Percentiles rank a stretch among this genome's conserved stretches.
Evolutionary conservation across 352 stramenopile species (phyloP).

Genomic region (Phytophthora podocarpi): DNA sequence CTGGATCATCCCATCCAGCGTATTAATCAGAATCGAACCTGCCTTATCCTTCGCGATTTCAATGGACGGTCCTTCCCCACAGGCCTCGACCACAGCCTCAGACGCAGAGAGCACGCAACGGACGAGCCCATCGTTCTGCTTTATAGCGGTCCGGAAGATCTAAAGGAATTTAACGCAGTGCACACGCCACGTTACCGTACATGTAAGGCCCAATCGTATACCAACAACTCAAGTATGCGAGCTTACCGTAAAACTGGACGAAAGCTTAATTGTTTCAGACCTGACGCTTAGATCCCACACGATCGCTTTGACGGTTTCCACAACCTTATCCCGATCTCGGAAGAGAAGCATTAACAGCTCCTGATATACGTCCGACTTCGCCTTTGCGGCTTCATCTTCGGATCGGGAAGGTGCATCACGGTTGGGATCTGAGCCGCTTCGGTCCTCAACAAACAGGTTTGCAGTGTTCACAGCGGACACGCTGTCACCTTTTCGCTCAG

Average conservation of each 20-base stretch:
- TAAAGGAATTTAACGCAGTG: conserved; percentile 13
- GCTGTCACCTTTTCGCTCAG: background rate
- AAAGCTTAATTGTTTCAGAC: conserved; percentile 28
- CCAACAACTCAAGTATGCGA: background rate
- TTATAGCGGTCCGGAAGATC: conserved; percentile 30
- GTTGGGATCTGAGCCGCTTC: conserved; percentile 41
- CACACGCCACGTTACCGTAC: conserved; percentile 8
- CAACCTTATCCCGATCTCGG: conserved; percentile 44
- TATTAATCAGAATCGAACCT: conserved; percentile 36
- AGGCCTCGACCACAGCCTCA: conserved; percentile 39
- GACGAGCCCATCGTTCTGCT: conserved; percentile 14
- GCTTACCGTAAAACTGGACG: conserved; percentile 37
- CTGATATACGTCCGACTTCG: conserved; percentile 63
- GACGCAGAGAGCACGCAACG: conserved; percentile 45
- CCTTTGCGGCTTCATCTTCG: conserved; percentile 42
- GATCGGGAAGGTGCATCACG: conserved; percentile 24
- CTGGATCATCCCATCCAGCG: conserved; percentile 46
- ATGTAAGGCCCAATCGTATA: background rate
- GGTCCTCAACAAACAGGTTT: conserved; percentile 55
- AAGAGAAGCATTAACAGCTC: conserved; percentile 65
- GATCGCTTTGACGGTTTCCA: conserved; percentile 38
- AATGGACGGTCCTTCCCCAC: conserved; percentile 32
- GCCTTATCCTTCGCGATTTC: conserved; percentile 40
- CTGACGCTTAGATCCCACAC: conserved; percentile 44
- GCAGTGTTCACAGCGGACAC: background rate